Evolutionary conservation across 2,329 filamentous ascomycete species (phyloP).

Genomic region (Periconia digitata): DNA sequence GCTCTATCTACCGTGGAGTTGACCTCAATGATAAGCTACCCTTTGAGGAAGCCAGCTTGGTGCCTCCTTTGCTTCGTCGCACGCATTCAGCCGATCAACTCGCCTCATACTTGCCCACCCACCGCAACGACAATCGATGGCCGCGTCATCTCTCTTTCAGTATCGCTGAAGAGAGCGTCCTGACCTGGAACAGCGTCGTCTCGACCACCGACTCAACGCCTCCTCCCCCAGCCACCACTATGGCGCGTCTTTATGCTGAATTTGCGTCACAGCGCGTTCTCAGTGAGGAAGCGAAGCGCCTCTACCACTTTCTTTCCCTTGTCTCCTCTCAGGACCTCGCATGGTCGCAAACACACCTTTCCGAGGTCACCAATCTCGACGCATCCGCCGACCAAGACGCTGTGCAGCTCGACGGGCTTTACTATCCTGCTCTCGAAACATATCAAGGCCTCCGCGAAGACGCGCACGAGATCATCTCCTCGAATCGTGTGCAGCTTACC

Average conservation of each 20-base stretch:
- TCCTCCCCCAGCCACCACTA: conserved; percentile 19
- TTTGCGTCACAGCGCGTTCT: conserved; percentile 42
- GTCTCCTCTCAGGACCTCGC: conserved; percentile 58
- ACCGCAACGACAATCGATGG: conserved; percentile 62
- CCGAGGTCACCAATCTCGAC: conserved; percentile 61
- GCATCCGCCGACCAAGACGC: conserved; percentile 60
- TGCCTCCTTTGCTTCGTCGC: conserved; percentile 59
- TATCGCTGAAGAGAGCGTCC: conserved; percentile 71
- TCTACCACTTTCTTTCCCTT: conserved; percentile 62
- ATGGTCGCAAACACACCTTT: conserved; percentile 64
- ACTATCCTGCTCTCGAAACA: conserved; percentile 69
- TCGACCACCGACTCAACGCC: conserved; percentile 17
- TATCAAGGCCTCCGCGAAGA: conserved; percentile 68
- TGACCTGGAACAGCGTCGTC: conserved; percentile 56
- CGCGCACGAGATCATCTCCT: conserved; percentile 68
- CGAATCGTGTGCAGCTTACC: conserved; percentile 68
- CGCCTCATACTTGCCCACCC: conserved; percentile 18
- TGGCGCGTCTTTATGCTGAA: conserved; percentile 29
- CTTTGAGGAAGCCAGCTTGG: conserved; percentile 51
- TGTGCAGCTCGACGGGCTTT: conserved; percentile 67
- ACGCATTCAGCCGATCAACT: conserved; percentile 59
- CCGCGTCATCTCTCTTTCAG: conserved; percentile 75
- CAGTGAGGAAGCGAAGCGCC: conserved; percentile 62
- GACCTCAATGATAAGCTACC: conserved; percentile 52
- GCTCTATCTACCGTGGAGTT: conserved; percentile 60